Evolutionary conservation across 2,329 filamentous ascomycete species (phyloP).

Genomic region (Colletotrichum liaoningense): DNA sequence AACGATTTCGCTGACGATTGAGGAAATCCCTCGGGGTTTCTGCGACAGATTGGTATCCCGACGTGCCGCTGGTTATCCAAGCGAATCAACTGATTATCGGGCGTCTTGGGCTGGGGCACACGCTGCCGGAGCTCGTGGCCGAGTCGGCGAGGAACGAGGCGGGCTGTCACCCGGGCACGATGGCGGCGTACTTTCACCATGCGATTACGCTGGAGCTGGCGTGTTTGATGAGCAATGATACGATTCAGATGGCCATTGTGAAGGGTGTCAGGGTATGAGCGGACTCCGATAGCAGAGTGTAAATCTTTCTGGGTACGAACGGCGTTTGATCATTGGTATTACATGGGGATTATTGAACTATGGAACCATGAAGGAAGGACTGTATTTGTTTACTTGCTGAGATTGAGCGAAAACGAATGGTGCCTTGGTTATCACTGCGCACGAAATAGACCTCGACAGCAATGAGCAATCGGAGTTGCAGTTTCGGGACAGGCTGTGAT

Average conservation of each 20-base stretch:
- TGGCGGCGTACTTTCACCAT: conserved; percentile 34
- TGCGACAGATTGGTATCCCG: conserved; percentile 23
- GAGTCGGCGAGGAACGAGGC: conserved; percentile 30
- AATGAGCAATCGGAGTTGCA: neutral
- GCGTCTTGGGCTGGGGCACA: conserved; percentile 24
- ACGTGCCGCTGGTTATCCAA: conserved; percentile 32
- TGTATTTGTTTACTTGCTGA: neutral
- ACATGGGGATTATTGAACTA: neutral
- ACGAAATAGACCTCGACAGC: neutral
- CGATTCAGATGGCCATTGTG: conserved; percentile 27
- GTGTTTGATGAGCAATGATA: conserved; percentile 30
- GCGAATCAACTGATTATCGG: conserved; percentile 33
- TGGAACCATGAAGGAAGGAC: neutral
- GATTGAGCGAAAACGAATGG: neutral
- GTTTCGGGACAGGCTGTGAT: neutral
- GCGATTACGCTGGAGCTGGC: conserved; percentile 30
- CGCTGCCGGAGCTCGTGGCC: conserved; percentile 21
- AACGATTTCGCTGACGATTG: neutral
- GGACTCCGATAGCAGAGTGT: neutral
- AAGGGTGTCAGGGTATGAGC: conserved; percentile 24
- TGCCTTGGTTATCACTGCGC: neutral
- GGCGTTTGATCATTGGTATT: conserved; percentile 2
- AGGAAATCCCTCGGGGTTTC: neutral
- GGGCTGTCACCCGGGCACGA: conserved; percentile 26
- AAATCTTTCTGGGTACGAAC: neutral